phyloP scores from a whole-genome alignment of 352 stramenopile genomes.

The Globisporangium nodosum region DNA sequence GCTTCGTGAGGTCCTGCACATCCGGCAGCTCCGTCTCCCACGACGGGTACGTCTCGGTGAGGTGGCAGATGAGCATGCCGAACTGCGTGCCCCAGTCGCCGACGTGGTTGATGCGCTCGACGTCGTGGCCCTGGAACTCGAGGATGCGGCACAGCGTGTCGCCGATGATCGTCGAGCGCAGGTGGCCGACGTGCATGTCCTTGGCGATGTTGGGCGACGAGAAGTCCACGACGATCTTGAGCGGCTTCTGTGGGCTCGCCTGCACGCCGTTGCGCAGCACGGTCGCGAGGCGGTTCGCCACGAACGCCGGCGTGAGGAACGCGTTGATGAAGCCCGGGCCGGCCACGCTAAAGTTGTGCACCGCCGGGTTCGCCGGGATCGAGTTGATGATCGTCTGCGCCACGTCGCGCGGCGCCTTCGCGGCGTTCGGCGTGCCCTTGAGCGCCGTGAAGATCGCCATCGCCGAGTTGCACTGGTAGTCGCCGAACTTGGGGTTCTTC shows the following conservation, averaged over 20 bases:
- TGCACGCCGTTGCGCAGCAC: constrained; percentile 76
- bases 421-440: constrained; percentile 82
- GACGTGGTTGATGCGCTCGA: constrained; percentile 83
- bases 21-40: constrained; percentile 91
- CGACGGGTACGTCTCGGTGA: constrained; percentile 96
- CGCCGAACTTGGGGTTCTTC: constrained; percentile 85
- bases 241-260: constrained; percentile 72
- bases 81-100: constrained; percentile 94
- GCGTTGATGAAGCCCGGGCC: constrained; percentile 98
- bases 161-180: constrained; percentile 90
- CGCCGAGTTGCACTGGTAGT: constrained; percentile 99
- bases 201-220: constrained; percentile 87
- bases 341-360: constrained; percentile 90
- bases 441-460: constrained; percentile 96
- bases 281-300: constrained; percentile 56
- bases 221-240: constrained; percentile 79
- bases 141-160: constrained; percentile 83
- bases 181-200: constrained; percentile 87
- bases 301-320: constrained; percentile 86
- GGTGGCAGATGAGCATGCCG: constrained; percentile 99
- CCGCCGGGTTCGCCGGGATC: constrained; percentile 74
- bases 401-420: constrained; percentile 78
- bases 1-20: constrained; percentile 95
- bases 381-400: constrained; percentile 87
- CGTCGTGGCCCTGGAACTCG: constrained; percentile 82